phyloP scores from a whole-genome alignment of 345 rosid genomes.

The Mallotus nudiflorus region DNA sequence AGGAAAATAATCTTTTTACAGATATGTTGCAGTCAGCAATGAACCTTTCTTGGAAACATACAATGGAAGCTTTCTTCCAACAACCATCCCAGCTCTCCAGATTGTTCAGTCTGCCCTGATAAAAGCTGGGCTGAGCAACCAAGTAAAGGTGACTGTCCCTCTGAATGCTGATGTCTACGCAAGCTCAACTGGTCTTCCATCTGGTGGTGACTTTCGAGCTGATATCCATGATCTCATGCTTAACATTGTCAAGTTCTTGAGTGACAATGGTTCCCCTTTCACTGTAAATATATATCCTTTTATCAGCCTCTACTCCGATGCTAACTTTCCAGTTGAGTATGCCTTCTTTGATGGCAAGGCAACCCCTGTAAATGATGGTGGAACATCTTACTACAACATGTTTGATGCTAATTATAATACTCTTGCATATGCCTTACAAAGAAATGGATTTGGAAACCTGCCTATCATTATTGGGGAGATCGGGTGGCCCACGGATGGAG shows the following conservation, averaged over 20 bases:
- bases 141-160: slow-evolving; percentile 78
- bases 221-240: slow-evolving; percentile 67
- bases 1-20: slow-evolving; percentile 19
- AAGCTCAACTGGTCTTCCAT: slow-evolving; percentile 57
- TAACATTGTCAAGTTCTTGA: slow-evolving; percentile 60
- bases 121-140: slow-evolving; percentile 75
- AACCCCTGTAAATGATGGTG: slow-evolving; percentile 69
- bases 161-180: slow-evolving; percentile 85
- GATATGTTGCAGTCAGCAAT: slow-evolving; percentile 85
- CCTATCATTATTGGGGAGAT: slow-evolving; percentile 86
- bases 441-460: slow-evolving; percentile 69
- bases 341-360: slow-evolving; percentile 72
- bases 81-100: slow-evolving; percentile 79
- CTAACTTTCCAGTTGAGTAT: slow-evolving; percentile 71
- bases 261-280: slow-evolving; percentile 52
- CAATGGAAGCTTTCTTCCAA: slow-evolving; percentile 50
- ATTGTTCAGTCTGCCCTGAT: slow-evolving; percentile 85
- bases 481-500: slow-evolving; percentile 94
- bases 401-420: slow-evolving; percentile 91
- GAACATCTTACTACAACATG: slow-evolving; percentile 74
- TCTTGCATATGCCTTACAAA: slow-evolving; percentile 64
- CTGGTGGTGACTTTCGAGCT: slow-evolving; percentile 70
- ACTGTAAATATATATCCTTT: slow-evolving; percentile 91
- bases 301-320: slow-evolving; percentile 73
- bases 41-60: slow-evolving; percentile 81